A percentile compares a stretch with the other conserved stretches of the same genome.
Conservation (phyloP, 768 basidiomycete genomes). For the Psilocybe cubensis region DNA sequence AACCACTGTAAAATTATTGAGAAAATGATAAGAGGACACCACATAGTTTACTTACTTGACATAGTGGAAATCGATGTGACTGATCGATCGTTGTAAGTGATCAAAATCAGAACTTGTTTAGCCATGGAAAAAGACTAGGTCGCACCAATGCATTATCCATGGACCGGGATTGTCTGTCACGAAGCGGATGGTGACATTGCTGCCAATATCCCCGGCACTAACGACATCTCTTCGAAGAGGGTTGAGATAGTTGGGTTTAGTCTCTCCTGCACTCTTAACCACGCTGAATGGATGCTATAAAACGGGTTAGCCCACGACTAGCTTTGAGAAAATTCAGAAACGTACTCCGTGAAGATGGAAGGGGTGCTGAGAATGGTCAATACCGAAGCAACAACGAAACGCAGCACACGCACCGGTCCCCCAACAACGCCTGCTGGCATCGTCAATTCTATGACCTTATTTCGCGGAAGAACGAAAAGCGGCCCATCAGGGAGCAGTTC, state of each 20-base stretch:
- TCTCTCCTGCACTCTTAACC: slow-evolving; percentile 42
- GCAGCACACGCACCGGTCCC: slow-evolving; percentile 31
- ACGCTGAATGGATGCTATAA: slow-evolving; percentile 48
- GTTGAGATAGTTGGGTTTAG: slow-evolving; percentile 47
- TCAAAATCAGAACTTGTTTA: not conserved
- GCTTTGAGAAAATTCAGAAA: not conserved
- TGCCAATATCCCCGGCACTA: slow-evolving; percentile 31
- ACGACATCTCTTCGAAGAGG: slow-evolving; percentile 37
- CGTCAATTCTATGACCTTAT: slow-evolving; percentile 40
- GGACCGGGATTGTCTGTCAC: slow-evolving; percentile 54
- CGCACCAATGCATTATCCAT: slow-evolving; percentile 53
- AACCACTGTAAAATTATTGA: slow-evolving; percentile 26
- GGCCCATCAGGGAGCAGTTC: slow-evolving; percentile 53
- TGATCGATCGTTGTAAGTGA: slow-evolving; percentile 13
- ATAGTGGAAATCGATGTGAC: slow-evolving; percentile 60
- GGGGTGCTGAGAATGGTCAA: slow-evolving; percentile 31
- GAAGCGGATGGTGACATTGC: slow-evolving; percentile 52
- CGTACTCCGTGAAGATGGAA: slow-evolving; percentile 43
- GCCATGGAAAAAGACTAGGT: not conserved
- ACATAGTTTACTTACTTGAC: slow-evolving; percentile 33
- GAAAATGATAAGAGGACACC: no score
- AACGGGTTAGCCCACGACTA: not conserved
- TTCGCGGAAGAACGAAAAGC: slow-evolving; percentile 48
- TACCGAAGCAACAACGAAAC: not conserved
- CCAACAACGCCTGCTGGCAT: slow-evolving; percentile 38